Base-by-base conservation (phyloP, 495 filamentous ascomycete species). In the Polyplosphaeria fusca region DNA sequence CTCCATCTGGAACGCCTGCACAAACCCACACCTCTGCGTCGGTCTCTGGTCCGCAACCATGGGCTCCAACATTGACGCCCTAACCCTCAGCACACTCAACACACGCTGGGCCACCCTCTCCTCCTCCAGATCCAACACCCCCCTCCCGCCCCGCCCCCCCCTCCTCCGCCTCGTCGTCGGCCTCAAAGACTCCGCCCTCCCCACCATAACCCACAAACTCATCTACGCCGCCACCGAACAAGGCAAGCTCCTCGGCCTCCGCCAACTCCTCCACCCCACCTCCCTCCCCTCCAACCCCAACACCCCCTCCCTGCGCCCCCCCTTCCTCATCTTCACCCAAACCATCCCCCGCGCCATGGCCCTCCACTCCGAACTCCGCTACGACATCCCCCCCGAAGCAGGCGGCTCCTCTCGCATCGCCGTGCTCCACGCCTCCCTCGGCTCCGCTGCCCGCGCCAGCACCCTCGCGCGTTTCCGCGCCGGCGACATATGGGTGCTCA, bases 41-140 rank as follows among this genome's bases (percentile, higher is more conserved):
- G 86, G 84, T 43, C 81, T 95, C 46, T 99, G 91, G 88, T 96
- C 91, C 18, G 93, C 94, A 7, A 98, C 93, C 2, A 97, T 98
- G 85, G 88, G 86, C 16, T 95, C 93, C 16, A 90, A 85, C 61
- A 85, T 96, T 43, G 94, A 98, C 70, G 76, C 86, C 27, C 75
- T 96, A 12, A 79, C 87, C 42, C 74, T 77, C 22, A 78, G 78
- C 23, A 85, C 83, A 5, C 80, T 86, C 42, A 73, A 80, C 44
- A 72, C 76, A 39, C 76, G 84, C 12, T 65, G 63, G 28, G 45
- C 59, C 4, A 25, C 47, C 20, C 61, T 77, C 12, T 54, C 18
- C n/a, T 67, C 55, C 16, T 16, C 24, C 7, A n/a, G n/a, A n/a
- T 35, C 30, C 30, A 35, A 35, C 30, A 7, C 14, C 30, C 30